Evolutionary conservation across 805 yeast species (phyloP).

Genomic region (Debaryomyces hansenii): DNA sequence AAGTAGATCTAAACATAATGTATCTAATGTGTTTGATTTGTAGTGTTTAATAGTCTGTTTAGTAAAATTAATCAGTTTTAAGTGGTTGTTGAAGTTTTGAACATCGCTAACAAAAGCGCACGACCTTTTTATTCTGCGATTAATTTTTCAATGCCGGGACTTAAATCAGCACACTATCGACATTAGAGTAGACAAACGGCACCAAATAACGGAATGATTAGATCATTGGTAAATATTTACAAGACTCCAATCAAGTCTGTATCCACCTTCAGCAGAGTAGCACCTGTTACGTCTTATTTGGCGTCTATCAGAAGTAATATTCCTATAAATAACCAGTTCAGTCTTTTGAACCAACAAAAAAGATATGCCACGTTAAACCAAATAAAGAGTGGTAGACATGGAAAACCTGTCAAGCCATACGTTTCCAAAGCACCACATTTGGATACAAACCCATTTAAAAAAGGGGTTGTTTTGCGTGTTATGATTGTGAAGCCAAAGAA

Average conservation of each 20-base stretch:
- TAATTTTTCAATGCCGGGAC: neutral
- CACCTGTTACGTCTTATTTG: slow-evolving; percentile 9
- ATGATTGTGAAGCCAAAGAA: slow-evolving; percentile 96
- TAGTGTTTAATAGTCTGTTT: neutral
- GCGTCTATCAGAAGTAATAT: slow-evolving; percentile 14
- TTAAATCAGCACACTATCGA: too few species aligned
- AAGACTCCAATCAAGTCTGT: neutral
- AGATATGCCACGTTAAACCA: slow-evolving; percentile 76
- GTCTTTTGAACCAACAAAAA: slow-evolving; percentile 30
- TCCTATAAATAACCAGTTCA: slow-evolving; percentile 12
- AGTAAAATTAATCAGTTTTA: slow-evolving; percentile 2
- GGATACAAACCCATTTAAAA: slow-evolving; percentile 77
- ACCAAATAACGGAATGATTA: slow-evolving; percentile 13
- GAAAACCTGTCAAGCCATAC: slow-evolving; percentile 48
- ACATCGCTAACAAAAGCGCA: neutral
- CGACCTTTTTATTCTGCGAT: neutral
- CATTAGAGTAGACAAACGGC: too few species aligned
- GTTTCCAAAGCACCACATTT: slow-evolving; percentile 75
- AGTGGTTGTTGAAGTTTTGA: slow-evolving; percentile 5
- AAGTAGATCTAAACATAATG: slow-evolving; percentile 33
- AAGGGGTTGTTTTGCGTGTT: slow-evolving; percentile 91
- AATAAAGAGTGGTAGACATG: slow-evolving; percentile 63
- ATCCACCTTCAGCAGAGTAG: neutral
- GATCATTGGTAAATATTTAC: slow-evolving; percentile 13
- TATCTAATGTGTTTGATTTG: neutral